Conservation (phyloP, 2,329 filamentous ascomycete species). For the Cylindrodendrum hubeiense region DNA sequence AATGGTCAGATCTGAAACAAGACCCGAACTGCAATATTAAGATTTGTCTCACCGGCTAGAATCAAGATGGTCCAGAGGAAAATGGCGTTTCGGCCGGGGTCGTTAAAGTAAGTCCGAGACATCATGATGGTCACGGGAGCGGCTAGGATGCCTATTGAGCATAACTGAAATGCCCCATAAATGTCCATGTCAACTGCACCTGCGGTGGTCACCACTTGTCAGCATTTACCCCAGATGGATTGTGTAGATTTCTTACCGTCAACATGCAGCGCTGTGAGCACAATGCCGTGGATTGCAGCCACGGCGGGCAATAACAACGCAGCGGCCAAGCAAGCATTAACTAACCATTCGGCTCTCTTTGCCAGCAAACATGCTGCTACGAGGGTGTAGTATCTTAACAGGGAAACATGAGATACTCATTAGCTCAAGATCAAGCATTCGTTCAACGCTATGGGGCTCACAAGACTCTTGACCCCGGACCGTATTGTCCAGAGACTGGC, state of each 20-base stretch:
- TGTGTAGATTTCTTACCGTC: constrained; percentile 59
- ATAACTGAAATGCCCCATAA: constrained; percentile 76
- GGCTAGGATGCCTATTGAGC: constrained; percentile 73
- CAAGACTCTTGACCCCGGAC: constrained; percentile 65
- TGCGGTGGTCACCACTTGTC: constrained; percentile 40
- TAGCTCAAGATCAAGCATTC: neutral
- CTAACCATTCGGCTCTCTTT: constrained; percentile 71
- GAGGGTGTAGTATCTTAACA: constrained; percentile 70
- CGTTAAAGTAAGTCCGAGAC: constrained; percentile 74
- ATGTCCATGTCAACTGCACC: constrained; percentile 76
- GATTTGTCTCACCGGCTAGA: constrained; percentile 62
- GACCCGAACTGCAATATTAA: accelerated
- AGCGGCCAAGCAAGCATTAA: constrained; percentile 72
- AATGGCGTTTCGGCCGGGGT: constrained; percentile 73
- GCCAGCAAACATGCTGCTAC: constrained; percentile 73
- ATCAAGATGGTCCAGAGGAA: constrained; percentile 75
- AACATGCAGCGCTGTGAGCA: constrained; percentile 70
- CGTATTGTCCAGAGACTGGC: constrained; percentile 69
- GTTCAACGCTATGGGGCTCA: constrained; percentile 44
- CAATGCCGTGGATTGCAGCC: constrained; percentile 73
- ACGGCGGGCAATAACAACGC: constrained; percentile 73
- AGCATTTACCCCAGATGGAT: neutral
- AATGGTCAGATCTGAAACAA: too few species aligned
- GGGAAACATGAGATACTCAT: neutral
- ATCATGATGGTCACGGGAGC: constrained; percentile 72